Conservation (phyloP, 2,329 filamentous ascomycete genomes). For the Fusarium lateritium region DNA sequence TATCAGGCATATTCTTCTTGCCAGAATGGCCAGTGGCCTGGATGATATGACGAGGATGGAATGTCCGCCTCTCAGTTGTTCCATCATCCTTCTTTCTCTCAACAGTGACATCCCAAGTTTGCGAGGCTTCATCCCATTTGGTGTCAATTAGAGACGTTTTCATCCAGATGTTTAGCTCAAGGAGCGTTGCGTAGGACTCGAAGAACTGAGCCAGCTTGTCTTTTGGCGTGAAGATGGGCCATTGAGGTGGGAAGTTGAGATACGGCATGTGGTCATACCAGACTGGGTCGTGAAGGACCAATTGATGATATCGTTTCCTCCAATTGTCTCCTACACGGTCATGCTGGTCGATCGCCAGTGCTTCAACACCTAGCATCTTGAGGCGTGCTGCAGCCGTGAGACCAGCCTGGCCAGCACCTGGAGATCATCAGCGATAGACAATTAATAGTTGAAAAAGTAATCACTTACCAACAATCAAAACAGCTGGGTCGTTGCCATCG, state of each 20-base stretch:
- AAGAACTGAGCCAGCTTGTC: slow-evolving; percentile 80
- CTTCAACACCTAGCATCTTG: slow-evolving; percentile 69
- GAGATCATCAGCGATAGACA: neutral
- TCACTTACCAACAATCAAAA: slow-evolving; percentile 72
- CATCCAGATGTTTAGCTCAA: slow-evolving; percentile 80
- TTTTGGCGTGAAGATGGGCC: slow-evolving; percentile 80
- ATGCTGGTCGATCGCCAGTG: slow-evolving; percentile 72
- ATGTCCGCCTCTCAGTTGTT: slow-evolving; percentile 64
- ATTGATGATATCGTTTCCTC: slow-evolving; percentile 73
- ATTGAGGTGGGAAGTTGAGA: slow-evolving; percentile 73
- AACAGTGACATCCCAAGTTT: slow-evolving; percentile 70
- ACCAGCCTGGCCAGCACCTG: slow-evolving; percentile 73
- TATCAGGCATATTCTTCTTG: slow-evolving; percentile 71
- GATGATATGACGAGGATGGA: slow-evolving; percentile 75
- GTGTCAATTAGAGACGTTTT: slow-evolving; percentile 64
- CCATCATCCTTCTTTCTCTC: slow-evolving; percentile 65
- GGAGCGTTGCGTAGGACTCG: slow-evolving; percentile 72
- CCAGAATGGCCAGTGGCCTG: slow-evolving; percentile 79
- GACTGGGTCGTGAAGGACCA: slow-evolving; percentile 78
- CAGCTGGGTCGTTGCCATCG: slow-evolving; percentile 65
- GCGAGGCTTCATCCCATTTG: slow-evolving; percentile 64
- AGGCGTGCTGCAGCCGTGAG: slow-evolving; percentile 71
- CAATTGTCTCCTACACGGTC: slow-evolving; percentile 74
- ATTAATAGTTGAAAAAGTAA: fast-evolving
- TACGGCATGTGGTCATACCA: slow-evolving; percentile 75